Conservation (phyloP, 805 yeast genomes). For the Dipodascus geniculatus region DNA sequence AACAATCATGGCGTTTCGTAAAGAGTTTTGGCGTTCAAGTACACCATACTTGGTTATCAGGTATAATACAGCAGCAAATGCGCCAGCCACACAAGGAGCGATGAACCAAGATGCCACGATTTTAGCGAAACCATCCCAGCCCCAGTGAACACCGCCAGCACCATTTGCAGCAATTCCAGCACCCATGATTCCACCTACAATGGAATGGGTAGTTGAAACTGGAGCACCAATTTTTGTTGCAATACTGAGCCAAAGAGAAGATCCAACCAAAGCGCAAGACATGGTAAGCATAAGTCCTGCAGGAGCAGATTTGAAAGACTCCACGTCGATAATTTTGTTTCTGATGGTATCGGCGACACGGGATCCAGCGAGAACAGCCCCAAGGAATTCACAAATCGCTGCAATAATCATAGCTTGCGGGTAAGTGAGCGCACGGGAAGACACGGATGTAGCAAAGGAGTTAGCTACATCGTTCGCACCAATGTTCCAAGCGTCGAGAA, state of each 20-base stretch:
- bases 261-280: slow-evolving; percentile 67
- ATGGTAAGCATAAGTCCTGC: slow-evolving; percentile 64
- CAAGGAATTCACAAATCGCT: slow-evolving; percentile 59
- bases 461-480: slow-evolving; percentile 79
- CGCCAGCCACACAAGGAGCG: slow-evolving; percentile 66
- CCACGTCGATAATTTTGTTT: slow-evolving; percentile 46
- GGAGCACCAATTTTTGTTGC: slow-evolving; percentile 65
- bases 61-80: slow-evolving; percentile 47
- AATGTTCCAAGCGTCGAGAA: slow-evolving; percentile 67
- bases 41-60: slow-evolving; percentile 47
- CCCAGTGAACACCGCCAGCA: slow-evolving; percentile 51
- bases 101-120: slow-evolving; percentile 73
- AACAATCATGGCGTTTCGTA: slow-evolving; percentile 43
- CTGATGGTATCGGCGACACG: slow-evolving; percentile 66
- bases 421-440: slow-evolving; percentile 55
- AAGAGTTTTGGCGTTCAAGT: slow-evolving; percentile 43
- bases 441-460: slow-evolving; percentile 66
- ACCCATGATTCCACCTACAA: slow-evolving; percentile 67
- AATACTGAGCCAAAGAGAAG: slow-evolving; percentile 55
- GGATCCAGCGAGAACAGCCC: slow-evolving; percentile 64
- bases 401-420: slow-evolving; percentile 71
- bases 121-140: slow-evolving; percentile 62
- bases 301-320: slow-evolving; percentile 40
- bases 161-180: slow-evolving; percentile 66
- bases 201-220: slow-evolving; percentile 76